Evolutionary conservation across 1,139 yeast species (phyloP).

Genomic region (Candida buenavistaensis): DNA sequence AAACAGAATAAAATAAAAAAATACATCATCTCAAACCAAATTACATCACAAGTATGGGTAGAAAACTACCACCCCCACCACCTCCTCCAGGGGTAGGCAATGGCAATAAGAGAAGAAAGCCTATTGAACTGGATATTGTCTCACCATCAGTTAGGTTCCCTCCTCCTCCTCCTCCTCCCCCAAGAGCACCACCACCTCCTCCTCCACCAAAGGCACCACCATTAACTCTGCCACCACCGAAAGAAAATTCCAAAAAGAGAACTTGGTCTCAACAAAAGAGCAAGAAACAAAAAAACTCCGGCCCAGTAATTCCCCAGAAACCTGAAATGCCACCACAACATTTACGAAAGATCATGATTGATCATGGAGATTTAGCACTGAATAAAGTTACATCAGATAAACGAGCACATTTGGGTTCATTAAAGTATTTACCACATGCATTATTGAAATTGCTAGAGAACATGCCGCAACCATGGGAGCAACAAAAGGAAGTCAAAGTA

Average conservation of each 20-base stretch:
- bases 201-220: constrained; percentile 16
- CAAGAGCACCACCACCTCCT: constrained; percentile 20
- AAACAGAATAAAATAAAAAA: not conserved
- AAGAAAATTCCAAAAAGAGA: not conserved
- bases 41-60: constrained; percentile 20
- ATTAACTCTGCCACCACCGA: not conserved
- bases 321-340: constrained; percentile 95
- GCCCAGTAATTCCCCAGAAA: constrained; percentile 59
- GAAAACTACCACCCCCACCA: constrained; percentile 32
- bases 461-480: constrained; percentile 99
- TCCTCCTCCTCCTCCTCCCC: constrained; percentile 15
- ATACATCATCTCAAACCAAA: not conserved
- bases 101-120: constrained; percentile 8
- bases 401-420: constrained; percentile 83
- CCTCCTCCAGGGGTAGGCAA: constrained; percentile 23
- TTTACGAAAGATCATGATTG: constrained; percentile 77
- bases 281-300: constrained; percentile 11
- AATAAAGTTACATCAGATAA: constrained; percentile 84
- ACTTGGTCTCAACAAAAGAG: constrained; percentile 4
- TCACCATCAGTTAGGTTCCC: constrained; percentile 16
- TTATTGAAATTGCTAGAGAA: constrained; percentile 84
- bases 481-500: constrained; percentile 79
- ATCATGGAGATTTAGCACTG: constrained; percentile 85
- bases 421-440: constrained; percentile 96
- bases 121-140: not conserved